Conservation (phyloP, 805 yeast genomes). For the Metschnikowia cubensis region DNA sequence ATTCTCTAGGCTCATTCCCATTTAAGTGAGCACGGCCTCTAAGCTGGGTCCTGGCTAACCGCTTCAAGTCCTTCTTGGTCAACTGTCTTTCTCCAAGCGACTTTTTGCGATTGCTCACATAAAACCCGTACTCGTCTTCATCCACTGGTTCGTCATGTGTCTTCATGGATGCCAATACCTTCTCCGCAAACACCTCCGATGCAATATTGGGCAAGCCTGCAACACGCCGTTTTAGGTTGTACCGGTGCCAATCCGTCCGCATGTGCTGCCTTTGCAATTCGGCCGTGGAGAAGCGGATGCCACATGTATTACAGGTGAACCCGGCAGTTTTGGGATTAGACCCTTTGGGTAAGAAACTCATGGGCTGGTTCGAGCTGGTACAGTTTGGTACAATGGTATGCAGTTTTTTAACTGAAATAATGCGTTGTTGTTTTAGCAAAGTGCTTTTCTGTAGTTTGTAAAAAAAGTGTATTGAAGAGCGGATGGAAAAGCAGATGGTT, state of each 20-base stretch:
- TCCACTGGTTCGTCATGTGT: constrained; percentile 16
- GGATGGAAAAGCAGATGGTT: no score
- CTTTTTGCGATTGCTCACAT: constrained; percentile 28
- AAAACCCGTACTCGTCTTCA: constrained; percentile 57
- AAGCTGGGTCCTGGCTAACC: constrained; percentile 15
- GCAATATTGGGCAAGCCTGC: constrained; percentile 52
- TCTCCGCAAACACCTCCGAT: constrained; percentile 57
- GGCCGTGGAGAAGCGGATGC: constrained; percentile 73
- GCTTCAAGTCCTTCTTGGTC: constrained; percentile 39
- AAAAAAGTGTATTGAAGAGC: no score
- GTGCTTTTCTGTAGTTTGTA: no score
- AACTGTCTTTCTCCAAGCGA: constrained; percentile 27
- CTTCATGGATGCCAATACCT: constrained; percentile 39
- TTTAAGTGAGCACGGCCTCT: constrained; percentile 15
- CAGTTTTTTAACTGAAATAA: no score
- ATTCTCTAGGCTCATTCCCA: constrained; percentile 31
- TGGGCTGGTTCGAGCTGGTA: background rate
- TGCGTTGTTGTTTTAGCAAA: no score
- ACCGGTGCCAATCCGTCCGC: constrained; percentile 98
- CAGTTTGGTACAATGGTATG: no score
- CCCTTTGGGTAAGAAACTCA: constrained; percentile 23
- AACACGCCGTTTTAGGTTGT: constrained; percentile 89
- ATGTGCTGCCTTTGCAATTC: constrained; percentile 87
- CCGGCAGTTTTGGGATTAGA: constrained; percentile 25
- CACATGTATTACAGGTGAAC: constrained; percentile 84